Percentiles rank a stretch among this genome's conserved stretches.
Conservation (phyloP, 192 early-diverging fungal species). For the Lobosporangium transversale region DNA sequence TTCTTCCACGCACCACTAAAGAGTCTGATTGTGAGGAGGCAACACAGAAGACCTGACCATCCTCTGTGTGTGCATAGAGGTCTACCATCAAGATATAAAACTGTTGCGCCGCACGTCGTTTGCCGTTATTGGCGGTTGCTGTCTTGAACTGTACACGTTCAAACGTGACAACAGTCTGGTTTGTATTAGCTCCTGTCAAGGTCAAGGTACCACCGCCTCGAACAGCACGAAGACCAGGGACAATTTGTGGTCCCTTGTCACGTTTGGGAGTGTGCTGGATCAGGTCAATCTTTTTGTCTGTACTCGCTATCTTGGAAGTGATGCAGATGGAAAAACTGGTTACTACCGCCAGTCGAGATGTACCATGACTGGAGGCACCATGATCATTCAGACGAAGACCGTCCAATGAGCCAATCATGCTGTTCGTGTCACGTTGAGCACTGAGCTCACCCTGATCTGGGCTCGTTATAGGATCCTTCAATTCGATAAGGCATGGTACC, state of each 20-base stretch:
- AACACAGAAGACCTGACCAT: conserved; percentile 59
- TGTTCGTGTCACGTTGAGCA: conserved; percentile 5
- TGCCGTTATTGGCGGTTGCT: conserved; percentile 92
- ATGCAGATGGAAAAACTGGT: conserved; percentile 76
- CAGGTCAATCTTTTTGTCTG: conserved; percentile 77
- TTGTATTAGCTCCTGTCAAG: conserved; percentile 9
- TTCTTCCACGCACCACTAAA: conserved; percentile 88
- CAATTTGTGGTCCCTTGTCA: conserved; percentile 91
- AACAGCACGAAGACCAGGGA: conserved; percentile 62
- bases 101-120: conserved; percentile 90
- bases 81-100: conserved; percentile 81
- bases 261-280: conserved; percentile 89
- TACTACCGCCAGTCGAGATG: conserved; percentile 20
- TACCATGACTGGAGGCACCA: background rate
- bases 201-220: conserved; percentile 63
- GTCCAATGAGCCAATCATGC: conserved; percentile 10
- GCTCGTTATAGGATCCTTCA: conserved; percentile 57
- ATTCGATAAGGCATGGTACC: conserved; percentile 73
- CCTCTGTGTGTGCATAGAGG: conserved; percentile 72
- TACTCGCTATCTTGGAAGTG: conserved; percentile 71
- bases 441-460: conserved; percentile 3
- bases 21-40: conserved; percentile 73
- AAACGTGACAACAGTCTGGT: conserved; percentile 71
- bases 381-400: conserved; percentile 5
- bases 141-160: conserved; percentile 95